Evolutionary conservation across 495 filamentous ascomycete species (phyloP), one percentile per base, ranked within the genome.

Genomic region (Penicillium herquei): DNA sequence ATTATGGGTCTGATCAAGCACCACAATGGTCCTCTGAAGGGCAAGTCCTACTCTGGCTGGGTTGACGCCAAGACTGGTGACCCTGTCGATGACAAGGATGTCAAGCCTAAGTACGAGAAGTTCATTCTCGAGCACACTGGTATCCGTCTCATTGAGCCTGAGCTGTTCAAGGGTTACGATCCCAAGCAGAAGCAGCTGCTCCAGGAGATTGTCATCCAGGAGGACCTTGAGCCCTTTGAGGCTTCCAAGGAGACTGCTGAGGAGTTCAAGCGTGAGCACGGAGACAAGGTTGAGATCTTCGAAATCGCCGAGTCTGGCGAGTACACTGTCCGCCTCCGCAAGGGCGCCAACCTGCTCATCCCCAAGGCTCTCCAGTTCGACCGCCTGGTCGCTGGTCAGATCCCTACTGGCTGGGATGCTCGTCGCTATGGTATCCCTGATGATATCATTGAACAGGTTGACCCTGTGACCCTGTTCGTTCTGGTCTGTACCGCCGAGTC

Each of bases 1-100:
- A 90, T 99, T 67, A 99, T 98, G 94, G 95, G 95, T 53, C 86
- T 98, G 54, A 98, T 99, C 74, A 96, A 89, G 77, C 95, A 99
- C 69, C 90, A 96, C 77, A 97, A 98, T 59, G 95, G 94, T n/a
- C 90, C 91, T 7, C 86, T 99, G 68, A 98, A 98, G 76, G 94
- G 95, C 68, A 88, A 96, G 77, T 85, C 87, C 40, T 98, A 99
- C 74, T 90, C 94, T 46, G 94, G 94, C 52, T 99, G 94, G 94
- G 92, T 98, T 51, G 94, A 99, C 65, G 82, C 82, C 56, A 97
- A 97, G 83, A 86, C 89, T 40, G 87, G 90, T 13, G 93, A 98
- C 47, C 94, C 94, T 10, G 91, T 99, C 31, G 92, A 98, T 56
- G 94, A 99, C 76, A 96, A 97, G 76, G 95, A 99, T 62, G 78